Evolutionary conservation across 352 stramenopile genomes (phyloP).

Genomic region (Pythium phragmiticola): DNA sequence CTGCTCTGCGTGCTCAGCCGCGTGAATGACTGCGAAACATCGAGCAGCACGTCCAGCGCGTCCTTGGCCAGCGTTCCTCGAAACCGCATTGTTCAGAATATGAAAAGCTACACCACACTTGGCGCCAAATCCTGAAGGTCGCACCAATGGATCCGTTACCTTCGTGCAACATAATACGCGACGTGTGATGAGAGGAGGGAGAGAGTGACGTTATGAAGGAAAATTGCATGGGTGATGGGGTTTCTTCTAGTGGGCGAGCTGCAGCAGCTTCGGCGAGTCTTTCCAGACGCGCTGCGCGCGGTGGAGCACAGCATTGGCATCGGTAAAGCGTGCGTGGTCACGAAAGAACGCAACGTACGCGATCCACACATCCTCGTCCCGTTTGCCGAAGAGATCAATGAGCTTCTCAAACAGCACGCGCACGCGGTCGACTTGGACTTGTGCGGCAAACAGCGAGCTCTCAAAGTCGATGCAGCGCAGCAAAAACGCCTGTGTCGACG

Average conservation of each 20-base stretch:
- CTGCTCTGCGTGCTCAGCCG: constrained; percentile 55
- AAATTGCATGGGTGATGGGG: not conserved
- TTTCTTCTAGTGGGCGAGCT: constrained; percentile 37
- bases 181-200: not conserved
- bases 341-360: constrained; percentile 70
- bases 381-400: constrained; percentile 68
- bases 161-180: not conserved
- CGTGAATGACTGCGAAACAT: constrained; percentile 71
- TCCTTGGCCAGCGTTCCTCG: constrained; percentile 74
- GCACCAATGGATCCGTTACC: not conserved
- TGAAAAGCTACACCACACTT: not conserved
- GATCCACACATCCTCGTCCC: constrained; percentile 66
- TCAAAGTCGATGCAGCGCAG: constrained; percentile 70
- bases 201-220: not conserved
- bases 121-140: not conserved
- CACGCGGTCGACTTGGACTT: constrained; percentile 42
- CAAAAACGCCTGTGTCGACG: constrained; percentile 66
- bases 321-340: constrained; percentile 36
- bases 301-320: constrained; percentile 70
- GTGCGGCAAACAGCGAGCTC: constrained; percentile 34
- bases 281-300: constrained; percentile 67
- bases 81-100: constrained; percentile 57
- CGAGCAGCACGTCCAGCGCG: constrained; percentile 72
- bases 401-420: constrained; percentile 80
- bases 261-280: constrained; percentile 49